These are phyloP conservation scores for Phoenix dactylifera DNA, from an alignment of 176 grass and related monocot genomes.

Conservation along the genomic window DNA sequence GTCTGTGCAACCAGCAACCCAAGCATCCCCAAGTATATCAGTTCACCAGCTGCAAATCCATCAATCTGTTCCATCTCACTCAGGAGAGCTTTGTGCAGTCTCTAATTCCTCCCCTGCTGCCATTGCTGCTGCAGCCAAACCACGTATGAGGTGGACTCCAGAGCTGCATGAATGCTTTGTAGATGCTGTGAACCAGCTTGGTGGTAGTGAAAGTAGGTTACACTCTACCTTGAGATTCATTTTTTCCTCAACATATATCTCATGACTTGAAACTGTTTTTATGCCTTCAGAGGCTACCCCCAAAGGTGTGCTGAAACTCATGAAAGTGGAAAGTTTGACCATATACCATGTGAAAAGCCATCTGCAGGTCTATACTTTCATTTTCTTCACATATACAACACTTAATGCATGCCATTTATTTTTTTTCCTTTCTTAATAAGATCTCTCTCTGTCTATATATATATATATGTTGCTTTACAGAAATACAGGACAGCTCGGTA, in stretches of 20 bases:
- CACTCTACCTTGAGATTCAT: background rate
- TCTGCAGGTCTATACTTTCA: constrained; percentile 51
- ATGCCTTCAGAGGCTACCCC: constrained; percentile 80
- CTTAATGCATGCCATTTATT: background rate
- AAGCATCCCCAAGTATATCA: constrained; percentile 11
- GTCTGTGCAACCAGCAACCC: constrained; percentile 29
- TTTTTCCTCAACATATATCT: constrained; percentile 16
- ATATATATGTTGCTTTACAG: constrained; percentile 33
- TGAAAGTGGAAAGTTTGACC: constrained; percentile 97
- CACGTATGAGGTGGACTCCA: constrained; percentile 93
- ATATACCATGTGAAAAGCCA: constrained; percentile 99
- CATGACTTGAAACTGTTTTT: constrained; percentile 9
- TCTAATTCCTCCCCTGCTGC: constrained; percentile 36
- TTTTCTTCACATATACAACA: constrained; percentile 9
- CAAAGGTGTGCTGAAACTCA: constrained; percentile 94
- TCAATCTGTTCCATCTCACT: constrained; percentile 46
- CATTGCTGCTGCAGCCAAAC: constrained; percentile 41
- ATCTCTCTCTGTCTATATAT: background rate
- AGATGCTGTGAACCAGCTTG: constrained; percentile 86
- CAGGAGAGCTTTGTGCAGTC: constrained; percentile 38
- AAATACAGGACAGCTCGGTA: constrained; percentile 97
- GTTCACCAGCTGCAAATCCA: constrained; percentile 34
- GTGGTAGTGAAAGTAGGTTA: constrained; percentile 91
- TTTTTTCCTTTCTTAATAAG: constrained; percentile 17
- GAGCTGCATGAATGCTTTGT: constrained; percentile 95